Conservation (phyloP, 176 grass and related monocot species). For the Triticum turgidum region DNA sequence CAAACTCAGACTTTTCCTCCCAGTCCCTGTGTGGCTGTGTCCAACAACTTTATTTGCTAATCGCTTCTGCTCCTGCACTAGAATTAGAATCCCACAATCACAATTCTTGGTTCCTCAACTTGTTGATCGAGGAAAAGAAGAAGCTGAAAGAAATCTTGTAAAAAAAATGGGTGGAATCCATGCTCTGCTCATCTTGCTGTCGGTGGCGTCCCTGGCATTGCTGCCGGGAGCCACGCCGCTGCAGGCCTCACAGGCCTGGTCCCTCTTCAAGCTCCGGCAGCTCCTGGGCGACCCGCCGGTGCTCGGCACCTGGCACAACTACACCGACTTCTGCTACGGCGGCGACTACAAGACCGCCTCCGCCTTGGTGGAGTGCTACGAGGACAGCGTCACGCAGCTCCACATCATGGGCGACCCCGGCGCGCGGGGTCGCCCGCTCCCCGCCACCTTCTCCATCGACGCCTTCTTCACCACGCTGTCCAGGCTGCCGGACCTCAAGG, state of each 20-base stretch:
- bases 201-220: conserved; percentile 51
- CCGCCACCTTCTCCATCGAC: conserved; percentile 71
- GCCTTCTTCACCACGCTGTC: conserved; percentile 86
- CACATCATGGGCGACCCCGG: conserved; percentile 60
- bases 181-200: conserved; percentile 49
- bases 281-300: conserved; percentile 68
- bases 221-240: conserved; percentile 53
- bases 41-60: not conserved
- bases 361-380: conserved; percentile 81
- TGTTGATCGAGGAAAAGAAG: conserved; percentile 7
- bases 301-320: conserved; percentile 60
- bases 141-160: not conserved
- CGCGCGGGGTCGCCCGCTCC: conserved; percentile 32
- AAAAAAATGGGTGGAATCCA: conserved; percentile 20
- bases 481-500: conserved; percentile 73
- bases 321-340: conserved; percentile 88
- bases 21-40: not conserved
- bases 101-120: not conserved
- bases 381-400: conserved; percentile 90
- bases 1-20: conserved; percentile 5
- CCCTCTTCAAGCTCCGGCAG: conserved; percentile 83
- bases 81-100: not conserved
- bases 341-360: conserved; percentile 54
- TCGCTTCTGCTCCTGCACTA: conserved; percentile 1
- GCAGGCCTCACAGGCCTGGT: conserved; percentile 86